Evolutionary conservation across 371 early-diverging fungal genomes (phyloP).

Genomic region (Rhizopus stolonifer): DNA sequence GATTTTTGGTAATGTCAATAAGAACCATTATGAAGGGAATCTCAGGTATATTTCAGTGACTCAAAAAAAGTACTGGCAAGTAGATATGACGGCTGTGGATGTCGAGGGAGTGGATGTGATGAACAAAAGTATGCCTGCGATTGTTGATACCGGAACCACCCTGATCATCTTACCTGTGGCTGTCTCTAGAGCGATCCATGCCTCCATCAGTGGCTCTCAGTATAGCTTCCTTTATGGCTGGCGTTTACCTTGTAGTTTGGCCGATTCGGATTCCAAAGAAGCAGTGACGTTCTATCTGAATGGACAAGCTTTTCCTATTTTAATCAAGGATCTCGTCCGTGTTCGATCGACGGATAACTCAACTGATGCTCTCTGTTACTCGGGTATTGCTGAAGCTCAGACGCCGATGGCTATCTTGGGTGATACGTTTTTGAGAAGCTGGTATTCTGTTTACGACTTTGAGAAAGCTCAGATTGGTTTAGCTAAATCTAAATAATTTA

Average conservation of each 20-base stretch:
- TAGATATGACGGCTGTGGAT: constrained; percentile 37
- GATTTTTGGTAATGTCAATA: constrained; percentile 40
- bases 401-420: constrained; percentile 34
- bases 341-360: constrained; percentile 19
- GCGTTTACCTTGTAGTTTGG: constrained; percentile 42
- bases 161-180: constrained; percentile 33
- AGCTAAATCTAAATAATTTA: constrained; percentile 20
- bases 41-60: constrained; percentile 42
- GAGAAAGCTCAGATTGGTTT: constrained; percentile 36
- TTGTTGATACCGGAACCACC: constrained; percentile 54
- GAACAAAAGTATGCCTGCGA: constrained; percentile 24
- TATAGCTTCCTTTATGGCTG: constrained; percentile 41
- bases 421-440: constrained; percentile 36
- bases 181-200: constrained; percentile 41
- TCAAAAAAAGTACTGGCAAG: constrained; percentile 51
- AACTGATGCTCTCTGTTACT: constrained; percentile 26
- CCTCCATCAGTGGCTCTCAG: constrained; percentile 40
- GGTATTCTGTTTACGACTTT: constrained; percentile 43
- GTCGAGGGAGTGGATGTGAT: constrained; percentile 27
- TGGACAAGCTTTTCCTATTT: constrained; percentile 22
- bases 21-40: constrained; percentile 41
- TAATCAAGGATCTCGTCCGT: constrained; percentile 24
- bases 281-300: constrained; percentile 22
- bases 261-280: background rate
- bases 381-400: constrained; percentile 36